phyloP scores from a whole-genome alignment of 495 filamentous ascomycete species.

The Neurospora sp. region DNA sequence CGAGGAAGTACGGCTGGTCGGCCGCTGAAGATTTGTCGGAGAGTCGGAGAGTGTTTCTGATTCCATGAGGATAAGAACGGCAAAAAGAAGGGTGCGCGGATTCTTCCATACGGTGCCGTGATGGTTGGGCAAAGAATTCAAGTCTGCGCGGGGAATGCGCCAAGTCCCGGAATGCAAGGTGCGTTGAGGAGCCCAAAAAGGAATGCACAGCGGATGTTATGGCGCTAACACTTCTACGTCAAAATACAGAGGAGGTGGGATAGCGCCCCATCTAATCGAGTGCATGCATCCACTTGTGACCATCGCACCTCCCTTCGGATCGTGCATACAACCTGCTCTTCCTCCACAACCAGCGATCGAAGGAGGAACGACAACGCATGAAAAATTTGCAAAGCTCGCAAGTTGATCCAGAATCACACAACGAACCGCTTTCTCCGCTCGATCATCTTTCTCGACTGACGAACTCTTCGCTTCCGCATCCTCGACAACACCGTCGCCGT shows the following conservation, averaged over 20 bases:
- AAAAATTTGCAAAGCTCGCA: neutral
- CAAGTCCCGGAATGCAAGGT: neutral
- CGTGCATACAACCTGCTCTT: neutral
- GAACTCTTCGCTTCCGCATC: neutral
- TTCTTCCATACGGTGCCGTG: neutral
- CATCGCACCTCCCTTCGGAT: neutral
- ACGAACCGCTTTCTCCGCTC: neutral
- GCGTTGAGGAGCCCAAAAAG: neutral
- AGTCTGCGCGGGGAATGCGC: neutral
- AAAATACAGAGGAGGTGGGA: neutral
- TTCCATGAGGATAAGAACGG: no score
- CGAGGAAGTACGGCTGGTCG: neutral
- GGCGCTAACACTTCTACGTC: neutral
- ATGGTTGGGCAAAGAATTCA: neutral
- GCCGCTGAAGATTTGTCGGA: neutral
- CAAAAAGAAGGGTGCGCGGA: neutral
- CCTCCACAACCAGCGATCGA: neutral
- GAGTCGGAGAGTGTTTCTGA: no score
- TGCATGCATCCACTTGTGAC: neutral
- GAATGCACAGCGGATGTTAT: neutral
- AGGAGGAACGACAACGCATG: no score
- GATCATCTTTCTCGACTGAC: neutral
- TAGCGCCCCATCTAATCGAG: neutral
- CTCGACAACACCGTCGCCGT: neutral
- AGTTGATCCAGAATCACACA: neutral